phyloP scores from a whole-genome alignment of 1,284 basidiomycete genomes.

The Macrocystidia cucumis region DNA sequence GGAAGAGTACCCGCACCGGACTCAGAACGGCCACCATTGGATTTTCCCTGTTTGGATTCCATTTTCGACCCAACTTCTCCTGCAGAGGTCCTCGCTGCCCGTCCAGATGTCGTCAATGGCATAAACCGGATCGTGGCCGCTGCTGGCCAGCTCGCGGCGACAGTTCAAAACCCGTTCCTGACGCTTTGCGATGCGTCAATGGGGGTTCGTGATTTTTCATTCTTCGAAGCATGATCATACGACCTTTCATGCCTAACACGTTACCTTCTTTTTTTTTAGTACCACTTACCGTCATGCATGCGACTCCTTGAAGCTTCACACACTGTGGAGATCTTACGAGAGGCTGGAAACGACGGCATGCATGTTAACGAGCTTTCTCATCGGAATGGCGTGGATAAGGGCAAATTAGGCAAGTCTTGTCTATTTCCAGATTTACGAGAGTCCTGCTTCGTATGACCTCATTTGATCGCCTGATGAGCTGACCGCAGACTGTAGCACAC shows the following conservation, averaged over 20 bases:
- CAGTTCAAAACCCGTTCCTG: constrained; percentile 59
- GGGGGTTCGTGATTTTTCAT: constrained; percentile 36
- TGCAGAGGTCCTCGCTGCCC: constrained; percentile 45
- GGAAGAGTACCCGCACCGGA: too few species aligned
- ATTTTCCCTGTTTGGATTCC: constrained; percentile 54
- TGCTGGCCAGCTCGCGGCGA: constrained; percentile 53
- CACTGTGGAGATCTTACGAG: constrained; percentile 56
- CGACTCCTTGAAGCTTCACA: constrained; percentile 62
- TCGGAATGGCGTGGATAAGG: constrained; percentile 35
- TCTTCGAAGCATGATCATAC: too few species aligned
- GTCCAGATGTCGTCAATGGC: constrained; percentile 50
- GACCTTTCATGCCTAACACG: constrained; percentile 1
- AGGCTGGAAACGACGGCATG: constrained; percentile 46
- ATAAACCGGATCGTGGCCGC: constrained; percentile 59
- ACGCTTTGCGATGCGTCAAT: constrained; percentile 60
- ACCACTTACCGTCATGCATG: constrained; percentile 63
- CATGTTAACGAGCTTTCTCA: constrained; percentile 49
- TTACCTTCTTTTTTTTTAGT: constrained; percentile 36
- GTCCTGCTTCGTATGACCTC: too few species aligned
- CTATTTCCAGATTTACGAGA: constrained; percentile 2
- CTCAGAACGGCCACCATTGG: constrained; percentile 21
- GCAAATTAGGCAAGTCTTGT: constrained; percentile 37
- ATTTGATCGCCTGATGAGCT: too few species aligned
- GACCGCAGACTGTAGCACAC: too few species aligned
- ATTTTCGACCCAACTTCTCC: constrained; percentile 37